A percentile compares a stretch with the other conserved stretches of the same genome.
Conservation (phyloP, 352 stramenopile genomes). For the Discostella stelligera region DNA sequence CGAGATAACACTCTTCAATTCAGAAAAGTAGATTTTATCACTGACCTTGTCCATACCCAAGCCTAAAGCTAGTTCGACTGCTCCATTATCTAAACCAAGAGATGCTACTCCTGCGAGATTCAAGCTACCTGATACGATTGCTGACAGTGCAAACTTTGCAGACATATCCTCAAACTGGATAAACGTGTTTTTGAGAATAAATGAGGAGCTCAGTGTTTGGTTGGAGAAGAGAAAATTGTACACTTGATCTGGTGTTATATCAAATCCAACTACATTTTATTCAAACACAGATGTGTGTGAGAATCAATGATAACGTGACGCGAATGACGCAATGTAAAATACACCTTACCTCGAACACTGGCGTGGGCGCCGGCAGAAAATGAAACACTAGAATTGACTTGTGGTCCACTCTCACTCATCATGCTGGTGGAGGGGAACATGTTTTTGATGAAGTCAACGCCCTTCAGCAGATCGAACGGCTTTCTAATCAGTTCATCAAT, state of each 20-base stretch:
- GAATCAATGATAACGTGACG: not conserved
- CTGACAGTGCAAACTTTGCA: slow-evolving; percentile 21
- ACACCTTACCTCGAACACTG: slow-evolving; percentile 21
- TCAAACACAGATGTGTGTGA: slow-evolving; percentile 7
- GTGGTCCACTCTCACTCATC: not conserved
- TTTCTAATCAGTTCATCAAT: slow-evolving; percentile 23
- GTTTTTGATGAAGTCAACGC: slow-evolving; percentile 23
- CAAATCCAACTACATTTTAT: slow-evolving; percentile 31
- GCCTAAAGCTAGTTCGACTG: slow-evolving; percentile 28
- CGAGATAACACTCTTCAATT: slow-evolving; percentile 10
- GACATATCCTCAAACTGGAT: slow-evolving; percentile 42
- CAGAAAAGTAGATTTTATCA: slow-evolving; percentile 28
- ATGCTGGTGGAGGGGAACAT: slow-evolving; percentile 18
- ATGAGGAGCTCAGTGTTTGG: not conserved
- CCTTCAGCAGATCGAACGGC: slow-evolving; percentile 30
- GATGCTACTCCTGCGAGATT: slow-evolving; percentile 16
- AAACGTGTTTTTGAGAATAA: slow-evolving; percentile 23
- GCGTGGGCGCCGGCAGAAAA: slow-evolving; percentile 29
- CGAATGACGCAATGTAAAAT: slow-evolving; percentile 1
- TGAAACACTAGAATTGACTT: slow-evolving; percentile 19
- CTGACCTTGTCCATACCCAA: slow-evolving; percentile 24
- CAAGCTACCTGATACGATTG: slow-evolving; percentile 14
- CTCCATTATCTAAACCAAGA: slow-evolving; percentile 19
- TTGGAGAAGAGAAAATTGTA: slow-evolving; percentile 16
- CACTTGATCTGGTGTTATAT: slow-evolving; percentile 19